Conservation (phyloP, 2,329 filamentous ascomycete species). For the Exophiala xenobiotica region DNA sequence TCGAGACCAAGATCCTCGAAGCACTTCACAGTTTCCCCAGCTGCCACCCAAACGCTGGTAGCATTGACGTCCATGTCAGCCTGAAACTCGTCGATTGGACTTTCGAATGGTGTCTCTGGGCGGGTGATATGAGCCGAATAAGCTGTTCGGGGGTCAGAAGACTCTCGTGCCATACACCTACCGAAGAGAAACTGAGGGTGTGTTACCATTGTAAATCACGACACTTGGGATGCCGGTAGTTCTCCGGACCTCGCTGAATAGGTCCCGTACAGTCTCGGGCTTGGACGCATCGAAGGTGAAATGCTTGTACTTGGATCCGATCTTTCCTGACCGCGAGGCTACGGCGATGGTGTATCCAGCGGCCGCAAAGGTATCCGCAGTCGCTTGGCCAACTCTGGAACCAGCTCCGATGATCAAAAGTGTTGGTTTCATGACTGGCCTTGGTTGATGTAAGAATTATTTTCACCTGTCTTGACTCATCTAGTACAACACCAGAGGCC, state of each 20-base stretch:
- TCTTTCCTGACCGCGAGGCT: constrained; percentile 1
- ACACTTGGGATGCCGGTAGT: neutral
- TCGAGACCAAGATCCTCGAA: constrained; percentile 36
- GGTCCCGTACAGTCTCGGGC: neutral
- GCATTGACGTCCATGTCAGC: constrained; percentile 4
- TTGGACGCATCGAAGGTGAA: constrained; percentile 4
- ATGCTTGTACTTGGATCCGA: neutral
- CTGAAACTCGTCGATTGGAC: neutral
- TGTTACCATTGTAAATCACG: constrained; percentile 5
- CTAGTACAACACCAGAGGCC: too few species aligned
- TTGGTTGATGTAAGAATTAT: neutral
- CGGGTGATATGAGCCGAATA: neutral
- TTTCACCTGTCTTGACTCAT: too few species aligned
- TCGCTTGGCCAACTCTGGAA: neutral
- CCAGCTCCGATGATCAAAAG: constrained; percentile 4
- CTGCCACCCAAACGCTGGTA: neutral
- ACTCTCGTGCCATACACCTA: neutral
- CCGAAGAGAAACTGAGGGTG: neutral
- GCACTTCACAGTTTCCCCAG: constrained; percentile 27
- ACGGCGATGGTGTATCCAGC: neutral
- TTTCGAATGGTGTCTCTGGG: too few species aligned
- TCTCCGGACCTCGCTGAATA: constrained; percentile 1
- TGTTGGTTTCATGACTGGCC: too few species aligned
- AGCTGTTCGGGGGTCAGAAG: neutral
- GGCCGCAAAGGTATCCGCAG: neutral